These are phyloP conservation scores for Thielaviopsis ethacetica DNA, from an alignment of 2,329 filamentous ascomycete genomes.

Conservation along the genomic window DNA sequence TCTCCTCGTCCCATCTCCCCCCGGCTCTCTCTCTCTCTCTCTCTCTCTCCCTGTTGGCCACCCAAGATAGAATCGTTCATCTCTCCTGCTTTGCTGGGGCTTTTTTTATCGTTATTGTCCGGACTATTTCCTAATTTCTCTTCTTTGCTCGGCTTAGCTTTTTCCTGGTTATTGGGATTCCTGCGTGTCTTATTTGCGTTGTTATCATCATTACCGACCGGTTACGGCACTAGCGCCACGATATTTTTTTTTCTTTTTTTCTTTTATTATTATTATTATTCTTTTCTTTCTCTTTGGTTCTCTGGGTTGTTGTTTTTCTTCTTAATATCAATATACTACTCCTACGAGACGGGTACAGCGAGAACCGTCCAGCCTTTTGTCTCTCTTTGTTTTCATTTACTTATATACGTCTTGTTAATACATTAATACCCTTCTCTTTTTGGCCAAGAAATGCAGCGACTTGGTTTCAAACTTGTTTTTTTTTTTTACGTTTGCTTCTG, in stretches of 20 bases:
- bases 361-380: neutral
- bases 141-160: slow-evolving; percentile 1
- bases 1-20: slow-evolving; percentile 15
- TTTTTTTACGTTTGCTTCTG: slow-evolving; percentile 7
- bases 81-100: neutral
- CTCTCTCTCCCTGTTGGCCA: neutral
- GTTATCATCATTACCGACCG: neutral
- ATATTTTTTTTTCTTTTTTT: neutral
- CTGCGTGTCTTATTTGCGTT: neutral
- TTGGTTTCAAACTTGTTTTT: slow-evolving; percentile 11
- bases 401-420: neutral
- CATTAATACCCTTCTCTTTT: neutral
- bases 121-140: neutral
- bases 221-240: neutral
- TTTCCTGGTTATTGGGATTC: neutral
- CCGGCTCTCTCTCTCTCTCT: slow-evolving; percentile 10
- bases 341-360: too few relatives aligned
- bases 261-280: neutral
- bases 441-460: neutral
- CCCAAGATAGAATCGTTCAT: neutral
- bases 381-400: neutral
- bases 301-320: neutral
- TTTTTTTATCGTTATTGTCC: neutral
- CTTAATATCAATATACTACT: neutral
- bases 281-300: neutral